Base-by-base conservation (phyloP, 441 rosid genomes). In the Pelargonium australe region DNA sequence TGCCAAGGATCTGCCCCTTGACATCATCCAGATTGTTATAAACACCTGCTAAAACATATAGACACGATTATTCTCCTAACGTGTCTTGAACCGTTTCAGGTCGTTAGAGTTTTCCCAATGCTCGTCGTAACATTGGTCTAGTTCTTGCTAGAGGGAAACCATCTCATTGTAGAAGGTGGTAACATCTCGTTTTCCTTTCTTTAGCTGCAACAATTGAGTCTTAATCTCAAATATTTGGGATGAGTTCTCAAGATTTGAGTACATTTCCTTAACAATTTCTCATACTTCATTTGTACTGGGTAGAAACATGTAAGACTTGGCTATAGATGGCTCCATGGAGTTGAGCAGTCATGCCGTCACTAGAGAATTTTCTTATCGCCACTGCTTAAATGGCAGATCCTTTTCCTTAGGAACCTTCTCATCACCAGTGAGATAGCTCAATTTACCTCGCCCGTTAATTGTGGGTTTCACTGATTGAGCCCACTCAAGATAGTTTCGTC, bases 141-240 rank as follows among this genome's bases (percentile, higher is more conserved):
- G 23, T 55, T 69, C 73, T 2, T 64, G 28, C 72, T 70, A 44
- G 0, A 65, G n/a, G 0, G 37, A 0, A 0, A 13, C 3, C 70
- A 70, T 58, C 10, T 65, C 63, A 34, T 4, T 45, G 20, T 17
- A 61, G 17, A 70, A 75, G 5, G 10, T 13, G 0, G 45, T 74
- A 4, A 69, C 68, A 2, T 61, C 68, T 3, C 28, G 25, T 0
- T 75, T 70, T 14, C 45, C 70, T 65, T 74, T 63, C 61, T 31
- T 49, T 28, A 55, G 58, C 61, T 44, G 37, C 67, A 51, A 75
- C 1, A 75, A 9, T n/a, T 12, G 8, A 0, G 67, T 34, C 4
- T 72, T 72, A 0, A 68, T 1, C 25, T 72, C 64, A 45, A 72
- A 72, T 14, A 75, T 41, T 23, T 70, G 55, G 1, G 67, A 70